phyloP scores from a whole-genome alignment of 192 early-diverging fungal genomes.

The Mortierella alpina region DNA sequence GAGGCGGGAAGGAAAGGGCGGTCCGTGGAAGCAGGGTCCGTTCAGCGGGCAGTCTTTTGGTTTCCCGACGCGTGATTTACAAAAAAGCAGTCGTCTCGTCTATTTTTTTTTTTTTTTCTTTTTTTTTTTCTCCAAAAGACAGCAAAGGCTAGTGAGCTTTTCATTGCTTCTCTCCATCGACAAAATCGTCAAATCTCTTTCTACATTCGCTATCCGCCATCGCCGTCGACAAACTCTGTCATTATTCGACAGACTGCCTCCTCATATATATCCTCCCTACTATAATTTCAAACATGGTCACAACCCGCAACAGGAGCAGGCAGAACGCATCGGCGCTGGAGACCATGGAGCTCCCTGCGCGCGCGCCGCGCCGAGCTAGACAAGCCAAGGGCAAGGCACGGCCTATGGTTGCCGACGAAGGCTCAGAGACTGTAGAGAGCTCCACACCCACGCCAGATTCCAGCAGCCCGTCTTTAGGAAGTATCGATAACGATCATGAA shows the following conservation, averaged over 20 bases:
- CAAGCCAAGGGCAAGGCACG: slow-evolving; percentile 10
- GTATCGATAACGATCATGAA: background rate
- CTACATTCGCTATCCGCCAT: too few relatives aligned
- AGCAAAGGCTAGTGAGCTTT: too few relatives aligned
- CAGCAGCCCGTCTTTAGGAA: background rate
- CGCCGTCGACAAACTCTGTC: too few relatives aligned
- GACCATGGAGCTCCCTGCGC: slow-evolving; percentile 7
- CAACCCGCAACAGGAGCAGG: slow-evolving; percentile 30
- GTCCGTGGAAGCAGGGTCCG: too few relatives aligned
- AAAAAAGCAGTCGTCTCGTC: too few relatives aligned
- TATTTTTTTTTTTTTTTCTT: slow-evolving; percentile 4
- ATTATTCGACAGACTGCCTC: background rate
- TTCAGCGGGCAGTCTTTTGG: too few relatives aligned
- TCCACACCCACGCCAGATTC: slow-evolving; percentile 31
- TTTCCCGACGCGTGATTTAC: too few relatives aligned
- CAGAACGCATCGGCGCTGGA: background rate
- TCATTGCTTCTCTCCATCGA: background rate
- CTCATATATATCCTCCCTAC: background rate
- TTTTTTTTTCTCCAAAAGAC: background rate
- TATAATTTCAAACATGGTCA: slow-evolving; percentile 11
- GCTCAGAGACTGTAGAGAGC: slow-evolving; percentile 36
- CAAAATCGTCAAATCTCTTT: background rate
- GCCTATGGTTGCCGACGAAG: background rate
- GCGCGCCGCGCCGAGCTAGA: slow-evolving; percentile 18
- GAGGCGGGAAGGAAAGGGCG: too few relatives aligned